These are phyloP conservation scores for Blepharisma stoltei DNA, from an alignment of 73 alveolate genomes.

Conservation along the genomic window DNA sequence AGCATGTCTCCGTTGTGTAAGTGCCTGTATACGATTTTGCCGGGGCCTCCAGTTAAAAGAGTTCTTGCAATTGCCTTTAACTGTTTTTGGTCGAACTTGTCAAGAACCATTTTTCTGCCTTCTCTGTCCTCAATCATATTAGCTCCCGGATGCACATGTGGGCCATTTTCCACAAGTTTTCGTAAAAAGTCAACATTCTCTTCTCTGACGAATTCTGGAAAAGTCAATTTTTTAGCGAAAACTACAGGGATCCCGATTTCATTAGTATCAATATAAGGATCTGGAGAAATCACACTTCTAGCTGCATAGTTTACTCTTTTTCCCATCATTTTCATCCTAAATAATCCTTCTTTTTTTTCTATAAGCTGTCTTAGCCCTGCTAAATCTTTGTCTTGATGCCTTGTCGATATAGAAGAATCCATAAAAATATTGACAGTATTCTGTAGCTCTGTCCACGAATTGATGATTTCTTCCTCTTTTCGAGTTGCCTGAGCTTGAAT, in stretches of 20 bases:
- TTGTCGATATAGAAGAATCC: slow-evolving; percentile 90
- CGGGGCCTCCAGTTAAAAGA: slow-evolving; percentile 63
- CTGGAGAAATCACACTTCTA: slow-evolving; percentile 99
- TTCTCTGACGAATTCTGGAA: slow-evolving; percentile 94
- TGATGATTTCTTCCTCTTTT: slow-evolving; percentile 58
- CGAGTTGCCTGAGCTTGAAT: slow-evolving; percentile 34
- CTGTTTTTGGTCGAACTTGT: slow-evolving; percentile 63
- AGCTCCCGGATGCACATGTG: slow-evolving; percentile 91
- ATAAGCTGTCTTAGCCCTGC: slow-evolving; percentile 93
- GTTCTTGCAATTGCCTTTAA: slow-evolving; percentile 85
- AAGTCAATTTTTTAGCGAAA: slow-evolving; percentile 94
- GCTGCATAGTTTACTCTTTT: slow-evolving; percentile 99
- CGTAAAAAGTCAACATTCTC: slow-evolving; percentile 16
- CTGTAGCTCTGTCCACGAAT: slow-evolving; percentile 86
- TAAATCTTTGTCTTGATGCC: slow-evolving; percentile 89
- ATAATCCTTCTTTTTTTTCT: slow-evolving; percentile 97
- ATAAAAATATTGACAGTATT: slow-evolving; percentile 84
- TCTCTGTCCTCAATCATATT: slow-evolving; percentile 74
- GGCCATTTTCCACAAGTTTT: slow-evolving; percentile 50
- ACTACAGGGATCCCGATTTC: slow-evolving; percentile 95
- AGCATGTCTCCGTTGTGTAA: slow-evolving; percentile 92
- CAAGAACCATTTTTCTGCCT: slow-evolving; percentile 80
- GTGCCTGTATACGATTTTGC: slow-evolving; percentile 61
- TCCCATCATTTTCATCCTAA: slow-evolving; percentile 99
- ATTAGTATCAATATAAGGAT: slow-evolving; percentile 94